Evolutionary conservation across 352 stramenopile species (phyloP).

Genomic region (Blastocystis sp.): DNA sequence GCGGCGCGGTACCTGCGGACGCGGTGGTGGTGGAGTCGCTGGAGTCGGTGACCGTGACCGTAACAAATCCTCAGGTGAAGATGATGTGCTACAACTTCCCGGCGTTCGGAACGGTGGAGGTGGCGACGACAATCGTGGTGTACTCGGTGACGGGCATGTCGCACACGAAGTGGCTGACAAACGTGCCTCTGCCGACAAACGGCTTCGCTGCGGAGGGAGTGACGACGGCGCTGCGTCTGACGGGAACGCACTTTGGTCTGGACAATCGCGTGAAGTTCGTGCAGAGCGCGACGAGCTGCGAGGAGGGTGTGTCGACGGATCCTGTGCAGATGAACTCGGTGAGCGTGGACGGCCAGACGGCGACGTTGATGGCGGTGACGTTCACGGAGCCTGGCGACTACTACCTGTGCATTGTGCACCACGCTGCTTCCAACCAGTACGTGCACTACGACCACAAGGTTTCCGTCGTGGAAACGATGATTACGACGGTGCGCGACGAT

Average conservation of each 20-base stretch:
- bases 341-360: background rate
- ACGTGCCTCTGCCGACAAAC: background rate
- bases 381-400: conserved; percentile 17
- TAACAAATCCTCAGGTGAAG: background rate
- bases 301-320: background rate
- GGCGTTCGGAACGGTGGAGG: background rate
- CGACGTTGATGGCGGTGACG: background rate
- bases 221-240: background rate
- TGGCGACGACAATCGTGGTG: background rate
- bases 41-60: conserved; percentile 1
- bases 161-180: conserved; percentile 9
- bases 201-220: background rate
- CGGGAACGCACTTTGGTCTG: background rate
- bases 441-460: conserved; percentile 24
- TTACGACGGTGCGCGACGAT: background rate
- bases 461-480: background rate
- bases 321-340: conserved; percentile 11
- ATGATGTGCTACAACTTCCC: conserved; percentile 48
- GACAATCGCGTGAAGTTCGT: conserved; percentile 43
- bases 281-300: background rate
- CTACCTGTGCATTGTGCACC: conserved; percentile 47
- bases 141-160: conserved; percentile 4
- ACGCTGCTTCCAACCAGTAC: background rate
- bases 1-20: background rate
- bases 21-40: background rate